A percentile compares a stretch with the other conserved stretches of the same genome.
These are phyloP conservation scores for Geotrichum armillariae DNA, from an alignment of 1,139 yeast species.

Conservation along the genomic window DNA sequence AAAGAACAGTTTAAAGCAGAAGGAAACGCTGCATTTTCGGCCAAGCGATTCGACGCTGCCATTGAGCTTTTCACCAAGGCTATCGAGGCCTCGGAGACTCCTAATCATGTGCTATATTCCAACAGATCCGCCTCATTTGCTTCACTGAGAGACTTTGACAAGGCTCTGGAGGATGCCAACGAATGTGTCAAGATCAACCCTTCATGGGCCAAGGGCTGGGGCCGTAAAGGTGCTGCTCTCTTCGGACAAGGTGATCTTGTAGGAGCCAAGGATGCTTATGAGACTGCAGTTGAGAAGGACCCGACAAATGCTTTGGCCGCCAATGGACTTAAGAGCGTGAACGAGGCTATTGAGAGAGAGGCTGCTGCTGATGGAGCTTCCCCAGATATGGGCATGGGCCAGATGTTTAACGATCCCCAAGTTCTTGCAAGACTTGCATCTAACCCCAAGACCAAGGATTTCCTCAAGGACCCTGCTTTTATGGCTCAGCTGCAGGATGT, in stretches of 20 bases:
- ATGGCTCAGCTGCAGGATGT: conserved; percentile 68
- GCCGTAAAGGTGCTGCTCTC: conserved; percentile 91
- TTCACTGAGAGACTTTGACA: conserved; percentile 66
- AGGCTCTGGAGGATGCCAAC: conserved; percentile 82
- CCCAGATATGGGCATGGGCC: conserved; percentile 77
- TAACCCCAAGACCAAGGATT: conserved; percentile 85
- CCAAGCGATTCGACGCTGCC: conserved; percentile 80
- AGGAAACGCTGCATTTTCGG: conserved; percentile 90
- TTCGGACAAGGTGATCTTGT: conserved; percentile 77
- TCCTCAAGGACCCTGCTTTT: conserved; percentile 85
- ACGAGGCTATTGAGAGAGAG: conserved; percentile 49
- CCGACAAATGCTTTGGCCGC: conserved; percentile 82
- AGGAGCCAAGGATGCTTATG: conserved; percentile 58
- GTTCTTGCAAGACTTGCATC: conserved; percentile 70
- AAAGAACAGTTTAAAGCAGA: conserved; percentile 42
- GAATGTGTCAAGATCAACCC: conserved; percentile 78
- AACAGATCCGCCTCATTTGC: conserved; percentile 94
- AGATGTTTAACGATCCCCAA: conserved; percentile 78
- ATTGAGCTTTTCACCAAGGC: conserved; percentile 82
- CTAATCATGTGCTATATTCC: conserved; percentile 88
- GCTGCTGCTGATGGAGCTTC: conserved; percentile 44
- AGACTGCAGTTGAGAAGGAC: conserved; percentile 82
- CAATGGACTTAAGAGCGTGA: conserved; percentile 73
- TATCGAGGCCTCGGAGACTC: conserved; percentile 74
- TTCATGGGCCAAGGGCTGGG: conserved; percentile 92